These are phyloP conservation scores for Cucurbita ficifolia DNA, from an alignment of 306 rosid species.

Conservation along the genomic window DNA sequence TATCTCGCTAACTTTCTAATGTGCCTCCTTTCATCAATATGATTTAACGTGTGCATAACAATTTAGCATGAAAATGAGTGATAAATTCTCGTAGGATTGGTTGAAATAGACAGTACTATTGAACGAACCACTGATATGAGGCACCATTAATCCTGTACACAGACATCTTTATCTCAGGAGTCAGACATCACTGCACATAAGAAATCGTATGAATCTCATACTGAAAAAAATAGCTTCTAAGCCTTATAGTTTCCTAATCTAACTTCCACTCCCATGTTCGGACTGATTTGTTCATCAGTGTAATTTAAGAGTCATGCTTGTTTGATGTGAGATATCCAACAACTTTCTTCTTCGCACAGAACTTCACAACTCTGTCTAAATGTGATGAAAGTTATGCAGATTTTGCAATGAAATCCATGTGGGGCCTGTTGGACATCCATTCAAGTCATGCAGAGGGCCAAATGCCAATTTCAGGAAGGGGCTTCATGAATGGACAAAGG, in stretches of 20 bases:
- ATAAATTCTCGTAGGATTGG: neutral
- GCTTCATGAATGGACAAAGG: conserved; percentile 64
- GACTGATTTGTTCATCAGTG: neutral
- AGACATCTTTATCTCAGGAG: neutral
- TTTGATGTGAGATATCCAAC: neutral
- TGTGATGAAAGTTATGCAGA: conserved; percentile 29
- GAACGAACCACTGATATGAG: neutral
- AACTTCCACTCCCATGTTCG: neutral
- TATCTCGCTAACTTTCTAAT: too few relatives aligned
- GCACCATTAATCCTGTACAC: neutral
- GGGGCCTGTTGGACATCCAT: conserved; percentile 91
- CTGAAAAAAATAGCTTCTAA: neutral
- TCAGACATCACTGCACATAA: neutral
- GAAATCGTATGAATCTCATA: neutral
- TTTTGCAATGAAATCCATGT: conserved; percentile 87
- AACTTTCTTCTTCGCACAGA: neutral
- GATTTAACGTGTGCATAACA: too few relatives aligned
- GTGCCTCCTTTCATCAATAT: too few relatives aligned
- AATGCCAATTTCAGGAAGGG: conserved; percentile 48
- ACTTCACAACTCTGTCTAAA: neutral
- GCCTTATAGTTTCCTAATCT: neutral
- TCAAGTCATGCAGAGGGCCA: conserved; percentile 70
- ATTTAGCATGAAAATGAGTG: neutral
- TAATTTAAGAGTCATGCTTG: neutral
- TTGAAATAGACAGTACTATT: neutral